Base-by-base conservation (phyloP, 495 filamentous ascomycete species). In the Extremus antarcticus region DNA sequence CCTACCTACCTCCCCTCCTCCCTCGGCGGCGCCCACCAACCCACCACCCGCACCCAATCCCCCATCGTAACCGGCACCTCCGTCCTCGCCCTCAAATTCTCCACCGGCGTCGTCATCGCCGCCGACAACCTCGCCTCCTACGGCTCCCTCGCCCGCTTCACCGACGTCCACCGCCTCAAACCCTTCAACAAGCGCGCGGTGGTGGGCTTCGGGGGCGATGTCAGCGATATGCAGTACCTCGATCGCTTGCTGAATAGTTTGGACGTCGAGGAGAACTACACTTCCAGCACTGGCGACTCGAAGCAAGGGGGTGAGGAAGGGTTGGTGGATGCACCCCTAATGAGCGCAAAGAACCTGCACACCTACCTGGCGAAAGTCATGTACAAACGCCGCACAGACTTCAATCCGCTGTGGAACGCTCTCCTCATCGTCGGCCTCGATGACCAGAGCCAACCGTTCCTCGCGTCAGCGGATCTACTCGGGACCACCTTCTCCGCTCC, bases 71-170 rank as follows among this genome's bases (percentile, higher is more conserved):
- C 92, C 43, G 92, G 92, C 68, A 96, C 92, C 20, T 96, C 91
- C 22, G 94, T 98, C 19, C 70, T 98, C 47, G 92, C 82, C 46
- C 77, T 95, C 50, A 96, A 96, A 75, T 98, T 87, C 74, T 91
- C 88, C 64, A 88, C 90, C 63, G 92, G 92, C 68, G 89, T 97
- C 50, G 90, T 90, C 58, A 90, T 98, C 67, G 92, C 90, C 50
- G 88, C 94, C 57, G 92, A 98, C 72, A 97, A 97, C 73, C 74
- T 98, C 54, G 92, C 92, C 57, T 97, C 94, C 47, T 98, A 98
- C 72, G 92, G 92, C 63, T 95, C 91, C 53, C 85, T 98, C 51
- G 89, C 92, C 39, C 89, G 92, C 63, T 98, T 97, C 78, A 87
- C 88, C 63, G 87, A 95, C 71, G 87, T 96, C 61, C 90, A 96